A percentile compares a stretch with the other conserved stretches of the same genome.
phyloP scores from a whole-genome alignment of 73 alveolate genomes.

The Paramecium sexaurelia region DNA sequence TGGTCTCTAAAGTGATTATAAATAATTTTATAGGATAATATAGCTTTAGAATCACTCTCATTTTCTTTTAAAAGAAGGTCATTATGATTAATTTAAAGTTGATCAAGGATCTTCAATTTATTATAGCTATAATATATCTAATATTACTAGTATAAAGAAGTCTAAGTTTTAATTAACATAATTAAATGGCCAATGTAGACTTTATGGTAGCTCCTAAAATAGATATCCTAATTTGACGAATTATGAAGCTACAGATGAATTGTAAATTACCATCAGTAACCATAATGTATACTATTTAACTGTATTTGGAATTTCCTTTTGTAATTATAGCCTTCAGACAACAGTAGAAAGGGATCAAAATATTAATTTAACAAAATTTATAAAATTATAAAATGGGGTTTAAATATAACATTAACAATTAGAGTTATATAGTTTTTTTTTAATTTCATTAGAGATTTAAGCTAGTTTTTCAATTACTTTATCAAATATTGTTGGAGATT shows the following conservation, averaged over 20 bases:
- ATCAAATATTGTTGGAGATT: neutral
- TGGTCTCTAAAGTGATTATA: neutral
- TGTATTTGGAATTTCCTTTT: neutral
- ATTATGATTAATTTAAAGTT: neutral
- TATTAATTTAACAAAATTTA: neutral
- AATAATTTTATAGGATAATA: neutral
- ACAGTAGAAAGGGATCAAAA: neutral
- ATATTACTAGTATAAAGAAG: neutral
- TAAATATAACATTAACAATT: neutral
- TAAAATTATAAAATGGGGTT: neutral
- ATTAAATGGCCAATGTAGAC: neutral
- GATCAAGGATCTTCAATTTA: neutral
- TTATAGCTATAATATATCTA: neutral
- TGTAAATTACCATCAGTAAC: neutral
- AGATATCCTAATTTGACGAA: neutral
- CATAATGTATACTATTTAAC: neutral
- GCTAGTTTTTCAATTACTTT: neutral
- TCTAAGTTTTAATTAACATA: neutral
- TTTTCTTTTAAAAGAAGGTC: conserved; percentile 19
- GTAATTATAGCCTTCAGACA: neutral
- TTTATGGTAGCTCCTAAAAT: neutral
- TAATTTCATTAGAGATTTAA: neutral
- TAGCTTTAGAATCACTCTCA: neutral
- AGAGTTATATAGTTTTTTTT: neutral
- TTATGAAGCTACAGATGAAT: neutral